Evolutionary conservation across 2,329 filamentous ascomycete genomes (phyloP).

Genomic region (Mariannaea sp.): DNA sequence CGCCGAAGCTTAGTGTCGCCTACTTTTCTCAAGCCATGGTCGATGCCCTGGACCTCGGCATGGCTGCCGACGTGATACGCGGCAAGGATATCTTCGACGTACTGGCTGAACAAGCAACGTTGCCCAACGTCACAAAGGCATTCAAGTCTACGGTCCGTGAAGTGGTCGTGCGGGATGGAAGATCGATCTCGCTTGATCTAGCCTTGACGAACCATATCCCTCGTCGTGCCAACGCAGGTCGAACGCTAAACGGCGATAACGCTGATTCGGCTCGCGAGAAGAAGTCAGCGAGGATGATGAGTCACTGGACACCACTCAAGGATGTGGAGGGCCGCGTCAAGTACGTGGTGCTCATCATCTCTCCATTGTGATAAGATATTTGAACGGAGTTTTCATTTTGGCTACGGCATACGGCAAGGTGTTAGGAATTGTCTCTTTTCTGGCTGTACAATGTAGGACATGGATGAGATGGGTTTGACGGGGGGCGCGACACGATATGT

Average conservation of each 20-base stretch:
- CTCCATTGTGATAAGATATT: slow-evolving; percentile 12
- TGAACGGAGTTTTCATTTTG: background rate
- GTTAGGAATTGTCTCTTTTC: background rate
- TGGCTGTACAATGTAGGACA: slow-evolving; percentile 3
- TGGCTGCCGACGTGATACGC: slow-evolving; percentile 43
- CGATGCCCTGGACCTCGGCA: slow-evolving; percentile 51
- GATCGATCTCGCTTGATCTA: slow-evolving; percentile 42
- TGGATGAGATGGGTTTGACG: background rate
- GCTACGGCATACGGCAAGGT: background rate
- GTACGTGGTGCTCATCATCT: slow-evolving; percentile 32
- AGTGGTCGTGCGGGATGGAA: slow-evolving; percentile 43
- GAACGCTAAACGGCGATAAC: slow-evolving; percentile 23
- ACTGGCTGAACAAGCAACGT: slow-evolving; percentile 53
- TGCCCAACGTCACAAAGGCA: slow-evolving; percentile 48
- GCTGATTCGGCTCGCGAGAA: slow-evolving; percentile 21
- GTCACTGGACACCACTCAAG: slow-evolving; percentile 39
- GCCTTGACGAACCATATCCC: slow-evolving; percentile 37
- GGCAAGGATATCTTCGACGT: slow-evolving; percentile 60
- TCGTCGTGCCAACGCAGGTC: slow-evolving; percentile 31
- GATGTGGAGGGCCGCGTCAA: slow-evolving; percentile 33
- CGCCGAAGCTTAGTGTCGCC: slow-evolving; percentile 46
- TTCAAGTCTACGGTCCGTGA: slow-evolving; percentile 52
- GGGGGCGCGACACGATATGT: slow-evolving; percentile 22
- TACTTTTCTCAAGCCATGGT: slow-evolving; percentile 54
- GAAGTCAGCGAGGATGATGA: slow-evolving; percentile 35